Base-by-base conservation (phyloP, 176 grass and related monocot species). In the Triticum timopheevii region DNA sequence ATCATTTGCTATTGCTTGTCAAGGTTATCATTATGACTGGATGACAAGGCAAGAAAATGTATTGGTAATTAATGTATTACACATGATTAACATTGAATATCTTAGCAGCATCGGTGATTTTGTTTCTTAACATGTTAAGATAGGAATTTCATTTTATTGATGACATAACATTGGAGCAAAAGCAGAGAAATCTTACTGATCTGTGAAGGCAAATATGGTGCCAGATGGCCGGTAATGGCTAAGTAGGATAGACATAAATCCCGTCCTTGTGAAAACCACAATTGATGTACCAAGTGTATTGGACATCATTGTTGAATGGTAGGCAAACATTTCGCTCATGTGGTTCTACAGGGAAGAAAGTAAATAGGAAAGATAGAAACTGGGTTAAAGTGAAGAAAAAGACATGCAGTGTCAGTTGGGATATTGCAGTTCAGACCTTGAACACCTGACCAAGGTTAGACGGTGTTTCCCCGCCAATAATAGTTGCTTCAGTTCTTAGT, bases 121-220 rank as follows among this genome's bases (percentile, higher is more conserved):
- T 49, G 40, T 69, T 61, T 56, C 38, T 36, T 52, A 63, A 84
- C 35, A 78, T 58, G n/a, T 6, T 66, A 80, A 56, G 16, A 16
- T 54, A 62, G 23, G 23, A 30, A 28, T 36, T 56, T 67, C 35
- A 44, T 80, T 59, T 68, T 61, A 38, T 61, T 67, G 36, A 73
- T 42, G 70, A 7, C 30, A 80, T 50, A 38, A 27, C 54, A 58
- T 33, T 76, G 9, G 17, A 69, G 38, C 52, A 73, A 76, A 76
- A 61, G 77, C 82, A 62, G 4, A 82, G 6, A 59, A 86, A 77
- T 54, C 93, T 84, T 94, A 99, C 97, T 96, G 58, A 74, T 99
- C 93, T 25, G 97, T 99, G 62, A 99, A 99, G 82, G 97, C 94
- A 92, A 99, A 99, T 88, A 99, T 99, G 38, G 97, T 99, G 85